A percentile compares a stretch with the other conserved stretches of the same genome.
phyloP scores from a whole-genome alignment of 306 rosid genomes.

The Parietaria judaica region DNA sequence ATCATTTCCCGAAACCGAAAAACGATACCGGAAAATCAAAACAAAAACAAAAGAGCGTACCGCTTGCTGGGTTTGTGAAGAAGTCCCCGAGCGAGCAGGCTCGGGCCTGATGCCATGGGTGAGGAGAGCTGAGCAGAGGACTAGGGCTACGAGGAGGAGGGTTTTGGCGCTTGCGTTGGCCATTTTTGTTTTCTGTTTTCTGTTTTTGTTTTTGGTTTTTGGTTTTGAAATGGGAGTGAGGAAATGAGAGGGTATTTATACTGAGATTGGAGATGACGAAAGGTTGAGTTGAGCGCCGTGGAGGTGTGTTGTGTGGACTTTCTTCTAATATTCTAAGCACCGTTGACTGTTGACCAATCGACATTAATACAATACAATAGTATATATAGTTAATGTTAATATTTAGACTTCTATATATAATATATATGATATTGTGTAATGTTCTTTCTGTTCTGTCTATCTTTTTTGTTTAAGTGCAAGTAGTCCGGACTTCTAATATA shows the following conservation, averaged over 20 bases:
- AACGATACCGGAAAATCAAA: not conserved
- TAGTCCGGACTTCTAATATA: too few species aligned
- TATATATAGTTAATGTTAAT: too few species aligned
- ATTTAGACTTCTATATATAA: too few species aligned
- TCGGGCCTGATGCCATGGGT: constrained; percentile 20
- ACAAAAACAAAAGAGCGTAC: constrained; percentile 10
- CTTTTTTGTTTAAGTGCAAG: too few species aligned
- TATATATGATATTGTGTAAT: too few species aligned
- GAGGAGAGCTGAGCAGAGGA: constrained; percentile 23
- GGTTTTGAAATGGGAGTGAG: not conserved
- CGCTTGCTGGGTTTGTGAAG: constrained; percentile 12
- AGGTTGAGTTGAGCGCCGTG: too few species aligned
- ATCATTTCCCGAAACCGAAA: not conserved
- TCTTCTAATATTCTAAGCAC: too few species aligned
- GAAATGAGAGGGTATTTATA: not conserved
- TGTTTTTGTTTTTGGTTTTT: not conserved
- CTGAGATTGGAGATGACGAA: not conserved
- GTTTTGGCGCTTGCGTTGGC: constrained; percentile 4
- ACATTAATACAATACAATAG: too few species aligned
- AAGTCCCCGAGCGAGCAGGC: constrained; percentile 7
- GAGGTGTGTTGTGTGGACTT: too few species aligned
- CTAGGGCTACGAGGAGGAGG: constrained; percentile 16
- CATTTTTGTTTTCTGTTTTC: constrained; percentile 14
- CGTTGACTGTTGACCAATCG: too few species aligned
- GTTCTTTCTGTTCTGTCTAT: too few species aligned